Base-by-base conservation (phyloP, 202 grass and related monocot genomes). In the Setaria viridis region DNA sequence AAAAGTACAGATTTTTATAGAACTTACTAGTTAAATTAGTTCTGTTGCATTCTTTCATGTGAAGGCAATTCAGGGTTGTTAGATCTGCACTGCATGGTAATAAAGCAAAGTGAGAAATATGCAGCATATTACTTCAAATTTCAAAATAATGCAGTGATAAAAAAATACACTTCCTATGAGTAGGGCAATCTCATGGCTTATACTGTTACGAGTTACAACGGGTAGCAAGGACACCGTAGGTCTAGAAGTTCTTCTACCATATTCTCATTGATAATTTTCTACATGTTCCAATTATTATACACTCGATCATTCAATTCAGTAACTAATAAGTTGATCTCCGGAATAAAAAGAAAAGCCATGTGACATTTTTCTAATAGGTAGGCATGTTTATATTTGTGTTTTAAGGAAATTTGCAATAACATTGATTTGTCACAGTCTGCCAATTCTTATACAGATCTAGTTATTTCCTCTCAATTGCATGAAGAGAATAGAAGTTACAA, bases 21-120 rank as follows among this genome's bases (percentile, higher is more conserved):
- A 66, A 84, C 90, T 76, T 89, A 89, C 87, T 55, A 55, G 39
- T 75, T 6, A 37, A 53, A 67, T 21, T 48, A n/a, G 43, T 84
- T 62, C 7, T n/a, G 25, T 70, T 80, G 84, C 88, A 91, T 80
- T 70, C 72, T 73, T 91, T 78, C 80, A 29, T 80, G 45, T 20
- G 19, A 69, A 81, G 86, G 67, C 92, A 93, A 34, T 89, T 66
- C 12, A 93, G 63, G 43, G 90, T 46, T 54, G 71, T 14, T 15
- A 71, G 45, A 69, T 19, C 35, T 50, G 45, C 68, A 58, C 92
- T 91, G 83, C 86, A 91, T 43, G 46, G 46, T 70, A 65, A 87
- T 16, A 72, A 15, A 78, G 6, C 7, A 42, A 48, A 21, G 50
- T 90, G 51, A 90, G 60, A 65, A 70, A 83, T 4, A 67, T 74